These are phyloP conservation scores for Bertia moriformis DNA, from an alignment of 2,329 filamentous ascomycete species.

Conservation along the genomic window DNA sequence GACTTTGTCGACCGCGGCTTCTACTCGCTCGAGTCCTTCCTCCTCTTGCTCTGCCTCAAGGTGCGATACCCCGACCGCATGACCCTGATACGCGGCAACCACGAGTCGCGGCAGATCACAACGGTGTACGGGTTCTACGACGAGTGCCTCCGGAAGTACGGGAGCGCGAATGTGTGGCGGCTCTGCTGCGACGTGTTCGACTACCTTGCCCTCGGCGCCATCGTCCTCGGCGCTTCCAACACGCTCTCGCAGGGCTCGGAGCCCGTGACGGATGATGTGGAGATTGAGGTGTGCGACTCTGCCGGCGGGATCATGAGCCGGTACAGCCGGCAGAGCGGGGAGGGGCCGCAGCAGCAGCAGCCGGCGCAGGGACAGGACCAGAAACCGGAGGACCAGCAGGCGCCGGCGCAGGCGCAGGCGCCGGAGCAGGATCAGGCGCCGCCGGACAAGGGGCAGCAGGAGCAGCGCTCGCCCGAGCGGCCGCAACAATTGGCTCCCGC, in stretches of 20 bases:
- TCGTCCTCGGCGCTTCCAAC: constrained; percentile 75
- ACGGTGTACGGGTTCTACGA: constrained; percentile 98
- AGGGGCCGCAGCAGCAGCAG: too few species aligned
- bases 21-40: constrained; percentile 93
- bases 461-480: constrained; percentile 16
- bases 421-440: constrained; percentile 9
- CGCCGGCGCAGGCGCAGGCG: not conserved
- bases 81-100: constrained; percentile 86
- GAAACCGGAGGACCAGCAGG: constrained; percentile 2
- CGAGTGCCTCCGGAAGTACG: constrained; percentile 89
- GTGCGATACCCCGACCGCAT: constrained; percentile 95
- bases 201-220: constrained; percentile 79
- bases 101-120: constrained; percentile 92
- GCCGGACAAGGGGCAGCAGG: constrained; percentile 13
- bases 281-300: constrained; percentile 85
- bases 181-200: constrained; percentile 98
- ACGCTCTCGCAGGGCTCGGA: constrained; percentile 29
- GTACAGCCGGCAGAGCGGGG: constrained; percentile 9
- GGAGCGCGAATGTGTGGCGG: constrained; percentile 89
- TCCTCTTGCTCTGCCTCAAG: constrained; percentile 88
- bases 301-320: constrained; percentile 55
- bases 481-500: constrained; percentile 23
- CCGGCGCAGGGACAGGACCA: constrained; percentile 4
- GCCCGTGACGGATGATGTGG: constrained; percentile 52
- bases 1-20: constrained; percentile 97